These are phyloP conservation scores for Myxozyma neglecta DNA, from an alignment of 805 yeast species.

Conservation along the genomic window DNA sequence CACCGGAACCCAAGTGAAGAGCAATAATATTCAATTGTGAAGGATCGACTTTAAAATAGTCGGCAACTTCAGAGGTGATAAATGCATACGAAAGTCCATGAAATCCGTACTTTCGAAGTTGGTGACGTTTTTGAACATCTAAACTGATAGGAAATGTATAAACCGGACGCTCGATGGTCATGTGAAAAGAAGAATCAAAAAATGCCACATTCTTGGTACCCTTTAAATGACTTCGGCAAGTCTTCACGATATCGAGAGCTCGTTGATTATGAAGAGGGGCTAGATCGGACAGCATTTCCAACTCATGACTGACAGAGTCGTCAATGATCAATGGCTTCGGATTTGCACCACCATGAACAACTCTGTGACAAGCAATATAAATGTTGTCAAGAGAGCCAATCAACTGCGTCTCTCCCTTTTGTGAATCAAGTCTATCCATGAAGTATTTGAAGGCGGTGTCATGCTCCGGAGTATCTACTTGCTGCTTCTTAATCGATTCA, in stretches of 20 bases:
- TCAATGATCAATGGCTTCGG: slow-evolving; percentile 28
- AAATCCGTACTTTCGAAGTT: slow-evolving; percentile 30
- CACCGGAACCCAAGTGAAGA: slow-evolving; percentile 32
- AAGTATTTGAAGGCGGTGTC: slow-evolving; percentile 29
- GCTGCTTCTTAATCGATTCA: slow-evolving; percentile 43
- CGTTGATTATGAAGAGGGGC: slow-evolving; percentile 32
- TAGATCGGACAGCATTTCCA: slow-evolving; percentile 31
- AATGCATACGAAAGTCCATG: slow-evolving; percentile 31
- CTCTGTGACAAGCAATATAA: slow-evolving; percentile 25
- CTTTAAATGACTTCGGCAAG: slow-evolving; percentile 18
- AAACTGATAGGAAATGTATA: slow-evolving; percentile 30
- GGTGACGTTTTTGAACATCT: slow-evolving; percentile 20
- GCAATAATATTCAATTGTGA: slow-evolving; percentile 24
- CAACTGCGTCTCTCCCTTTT: slow-evolving; percentile 4
- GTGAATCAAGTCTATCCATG: slow-evolving; percentile 21
- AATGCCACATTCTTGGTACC: slow-evolving; percentile 26
- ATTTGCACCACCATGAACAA: slow-evolving; percentile 31
- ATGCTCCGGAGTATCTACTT: slow-evolving; percentile 25
- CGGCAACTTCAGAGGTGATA: slow-evolving; percentile 15
- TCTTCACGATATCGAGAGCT: slow-evolving; percentile 31
- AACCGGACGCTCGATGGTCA: slow-evolving; percentile 23
- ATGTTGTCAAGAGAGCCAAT: slow-evolving; percentile 19
- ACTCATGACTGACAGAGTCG: slow-evolving; percentile 23
- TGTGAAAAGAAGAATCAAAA: slow-evolving; percentile 32
- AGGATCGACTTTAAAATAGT: slow-evolving; percentile 3